A percentile compares a stretch with the other conserved stretches of the same genome.
phyloP scores from a whole-genome alignment of 1,284 basidiomycete genomes.

The Irpex sp. region DNA sequence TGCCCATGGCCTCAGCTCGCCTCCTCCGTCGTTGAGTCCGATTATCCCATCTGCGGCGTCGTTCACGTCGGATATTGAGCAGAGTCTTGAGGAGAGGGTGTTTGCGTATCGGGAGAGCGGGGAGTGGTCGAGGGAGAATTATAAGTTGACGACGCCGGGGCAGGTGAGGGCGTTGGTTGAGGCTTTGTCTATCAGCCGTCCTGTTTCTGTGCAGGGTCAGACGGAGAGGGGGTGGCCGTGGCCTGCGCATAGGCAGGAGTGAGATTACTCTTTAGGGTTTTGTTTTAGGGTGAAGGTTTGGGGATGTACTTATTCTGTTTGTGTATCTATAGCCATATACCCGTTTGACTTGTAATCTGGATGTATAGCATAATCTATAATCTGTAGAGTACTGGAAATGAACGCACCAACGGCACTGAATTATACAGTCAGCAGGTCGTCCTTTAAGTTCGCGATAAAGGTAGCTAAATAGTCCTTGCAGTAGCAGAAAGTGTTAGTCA shows the following conservation, averaged over 20 bases:
- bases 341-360: too few species aligned
- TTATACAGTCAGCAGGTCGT: too few species aligned
- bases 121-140: conserved; percentile 13
- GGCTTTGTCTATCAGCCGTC: conserved; percentile 4
- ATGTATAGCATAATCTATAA: neutral
- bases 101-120: conserved; percentile 13
- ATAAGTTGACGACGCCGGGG: conserved; percentile 12
- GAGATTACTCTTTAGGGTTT: neutral
- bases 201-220: conserved; percentile 3
- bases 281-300: too few species aligned
- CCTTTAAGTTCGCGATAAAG: too few species aligned
- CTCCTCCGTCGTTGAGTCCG: conserved; percentile 15
- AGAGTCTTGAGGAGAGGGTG: conserved; percentile 13
- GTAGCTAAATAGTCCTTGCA: too few species aligned
- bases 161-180: conserved; percentile 14
- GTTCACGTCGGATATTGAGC: conserved; percentile 14
- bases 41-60: conserved; percentile 10
- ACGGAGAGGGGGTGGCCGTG: conserved; percentile 7
- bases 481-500: too few species aligned
- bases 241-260: conserved; percentile 5
- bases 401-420: too few species aligned
- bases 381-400: neutral
- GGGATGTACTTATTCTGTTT: neutral
- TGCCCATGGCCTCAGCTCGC: conserved; percentile 3
- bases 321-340: neutral